Evolutionary conservation across 2,329 filamentous ascomycete genomes (phyloP).

Genomic region (Fusarium chlamydosporum): DNA sequence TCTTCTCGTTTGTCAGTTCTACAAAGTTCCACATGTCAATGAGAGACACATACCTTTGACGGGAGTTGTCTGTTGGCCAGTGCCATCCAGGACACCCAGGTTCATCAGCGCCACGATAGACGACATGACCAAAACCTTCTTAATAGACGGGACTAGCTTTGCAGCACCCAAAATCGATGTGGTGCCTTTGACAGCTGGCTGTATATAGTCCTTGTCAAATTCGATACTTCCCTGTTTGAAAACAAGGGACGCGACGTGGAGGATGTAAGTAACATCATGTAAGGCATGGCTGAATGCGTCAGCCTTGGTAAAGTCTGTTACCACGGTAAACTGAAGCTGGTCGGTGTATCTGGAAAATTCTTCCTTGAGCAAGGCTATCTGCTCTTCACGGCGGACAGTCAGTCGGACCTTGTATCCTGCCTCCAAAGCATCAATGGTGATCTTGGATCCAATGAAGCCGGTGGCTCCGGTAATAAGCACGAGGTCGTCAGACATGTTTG

Average conservation of each 20-base stretch:
- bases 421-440: slow-evolving; percentile 7
- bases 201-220: neutral
- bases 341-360: neutral
- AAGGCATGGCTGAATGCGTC: neutral
- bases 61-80: neutral
- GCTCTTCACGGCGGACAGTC: slow-evolving; percentile 31
- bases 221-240: neutral
- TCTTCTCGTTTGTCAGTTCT: neutral
- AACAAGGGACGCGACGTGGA: neutral
- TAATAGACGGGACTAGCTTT: slow-evolving; percentile 1
- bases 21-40: neutral
- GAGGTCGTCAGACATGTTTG: slow-evolving; percentile 3
- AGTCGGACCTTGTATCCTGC: slow-evolving; percentile 16
- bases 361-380: neutral
- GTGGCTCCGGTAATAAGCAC: slow-evolving; percentile 21
- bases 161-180: neutral
- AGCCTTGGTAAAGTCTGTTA: neutral
- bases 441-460: slow-evolving; percentile 11
- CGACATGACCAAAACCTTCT: slow-evolving; percentile 4
- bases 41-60: neutral
- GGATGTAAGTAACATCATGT: neutral
- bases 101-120: slow-evolving; percentile 2
- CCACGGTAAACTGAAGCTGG: neutral
- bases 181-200: slow-evolving; percentile 6
- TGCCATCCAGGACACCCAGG: neutral